phyloP scores from a whole-genome alignment of 2,329 filamentous ascomycete species.

The Cadophora sp. region DNA sequence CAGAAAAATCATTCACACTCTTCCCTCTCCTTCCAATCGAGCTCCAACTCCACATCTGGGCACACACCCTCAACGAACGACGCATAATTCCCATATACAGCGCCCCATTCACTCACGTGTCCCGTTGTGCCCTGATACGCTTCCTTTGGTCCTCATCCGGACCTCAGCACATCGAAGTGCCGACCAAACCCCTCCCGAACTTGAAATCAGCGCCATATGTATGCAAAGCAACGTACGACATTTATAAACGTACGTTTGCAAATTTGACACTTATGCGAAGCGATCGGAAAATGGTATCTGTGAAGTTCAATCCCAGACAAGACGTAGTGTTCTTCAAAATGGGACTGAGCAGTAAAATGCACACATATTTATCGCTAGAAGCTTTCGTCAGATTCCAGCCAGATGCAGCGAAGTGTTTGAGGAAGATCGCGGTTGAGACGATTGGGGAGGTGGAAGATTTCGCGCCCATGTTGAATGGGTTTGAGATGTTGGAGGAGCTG shows the following conservation, averaged over 20 bases:
- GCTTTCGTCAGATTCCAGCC: neutral
- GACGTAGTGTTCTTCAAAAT: neutral
- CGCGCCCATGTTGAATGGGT: neutral
- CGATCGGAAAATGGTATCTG: neutral
- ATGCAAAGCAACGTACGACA: neutral
- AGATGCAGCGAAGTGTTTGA: neutral
- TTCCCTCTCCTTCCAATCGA: neutral
- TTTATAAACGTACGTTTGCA: neutral
- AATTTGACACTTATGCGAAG: neutral
- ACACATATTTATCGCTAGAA: neutral
- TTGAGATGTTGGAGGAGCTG: neutral
- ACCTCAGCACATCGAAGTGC: neutral
- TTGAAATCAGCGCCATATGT: neutral
- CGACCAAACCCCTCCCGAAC: neutral
- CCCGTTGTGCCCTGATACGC: neutral
- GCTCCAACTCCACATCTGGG: neutral
- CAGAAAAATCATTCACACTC: neutral
- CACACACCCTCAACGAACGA: neutral
- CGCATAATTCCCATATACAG: neutral
- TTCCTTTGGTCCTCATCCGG: neutral
- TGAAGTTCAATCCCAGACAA: neutral
- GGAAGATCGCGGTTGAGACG: neutral
- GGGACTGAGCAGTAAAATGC: neutral
- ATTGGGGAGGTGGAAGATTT: neutral
- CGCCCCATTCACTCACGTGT: neutral